Base-by-base conservation (phyloP, 257 asterid genomes). In the Solanum lignicaule region DNA sequence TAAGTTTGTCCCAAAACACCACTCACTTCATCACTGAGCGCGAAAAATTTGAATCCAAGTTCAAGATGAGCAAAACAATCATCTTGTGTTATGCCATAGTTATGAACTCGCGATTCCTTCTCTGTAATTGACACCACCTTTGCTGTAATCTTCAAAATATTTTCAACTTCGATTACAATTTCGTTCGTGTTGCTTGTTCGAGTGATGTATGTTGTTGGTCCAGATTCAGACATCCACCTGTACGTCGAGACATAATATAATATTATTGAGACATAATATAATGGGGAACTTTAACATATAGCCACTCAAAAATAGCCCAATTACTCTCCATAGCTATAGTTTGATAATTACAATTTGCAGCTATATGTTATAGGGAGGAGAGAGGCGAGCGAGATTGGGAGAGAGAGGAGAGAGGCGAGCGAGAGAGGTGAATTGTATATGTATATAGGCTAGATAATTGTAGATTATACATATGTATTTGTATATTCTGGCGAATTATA, bases 1-100 rank as follows among this genome's bases (percentile, higher is more conserved):
- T 95, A 95, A 0, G 97, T 94, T 38, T 94, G 96, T 5, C 98
- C 98, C 27, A 95, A 68, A n/a, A 95, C 94, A 36, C 96, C 98
- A 13, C 89, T 87, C 13, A 91, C 93, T 0, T 72, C 71, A 18
- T 86, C 94, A 3, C 81, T 39, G 9, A 94, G 36, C 0, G 91
- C 78, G 3, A 60, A 92, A 86, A 95, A 93, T 39, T 93, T 95
- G 89, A 95, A 94, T 0, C 89, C 97, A 41, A 94, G 36, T 6
- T 94, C 98, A n/a, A 94, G 90, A 90, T 94, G 97, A 1, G 97
- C 97, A 25, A 92, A 95, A 72, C 95, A 94, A 43, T 95, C 92
- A 0, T 91, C 93, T 0, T 89, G 83, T 0, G 90, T 92, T 25
- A 94, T 93, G 4, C 94, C 91, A 21, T 95, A 95, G 43, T 90